Percentiles rank a stretch among this genome's conserved stretches.
Evolutionary conservation across 306 rosid genomes (phyloP).

Genomic region (Sechiopsis laciniata): DNA sequence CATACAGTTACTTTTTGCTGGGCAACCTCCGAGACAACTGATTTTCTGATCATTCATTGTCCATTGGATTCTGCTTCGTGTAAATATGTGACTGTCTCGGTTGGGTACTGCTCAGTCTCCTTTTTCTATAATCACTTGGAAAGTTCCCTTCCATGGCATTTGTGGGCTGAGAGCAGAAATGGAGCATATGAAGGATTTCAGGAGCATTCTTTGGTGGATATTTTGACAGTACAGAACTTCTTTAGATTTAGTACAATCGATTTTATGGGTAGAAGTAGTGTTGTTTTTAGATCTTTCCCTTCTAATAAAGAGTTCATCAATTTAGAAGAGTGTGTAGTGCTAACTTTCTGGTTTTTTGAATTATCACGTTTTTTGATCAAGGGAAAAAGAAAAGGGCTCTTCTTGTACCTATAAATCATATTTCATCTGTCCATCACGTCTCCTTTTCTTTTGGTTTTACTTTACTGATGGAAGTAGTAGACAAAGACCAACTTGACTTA

Average conservation of each 20-base stretch:
- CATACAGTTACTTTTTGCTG: slow-evolving; percentile 44
- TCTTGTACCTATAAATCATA: neutral
- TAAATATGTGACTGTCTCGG: slow-evolving; percentile 51
- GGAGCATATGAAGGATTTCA: slow-evolving; percentile 52
- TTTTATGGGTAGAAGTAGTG: slow-evolving; percentile 11
- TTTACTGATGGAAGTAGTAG: neutral
- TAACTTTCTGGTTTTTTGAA: neutral
- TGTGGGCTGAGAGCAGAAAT: slow-evolving; percentile 54
- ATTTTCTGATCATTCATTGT: slow-evolving; percentile 49
- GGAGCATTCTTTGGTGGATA: slow-evolving; percentile 43
- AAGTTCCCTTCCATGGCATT: slow-evolving; percentile 39
- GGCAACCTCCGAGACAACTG: slow-evolving; percentile 59
- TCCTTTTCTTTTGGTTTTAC: neutral
- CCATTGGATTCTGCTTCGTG: slow-evolving; percentile 43
- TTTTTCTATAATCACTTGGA: slow-evolving; percentile 39
- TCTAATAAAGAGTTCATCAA: neutral
- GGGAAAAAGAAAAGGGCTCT: neutral
- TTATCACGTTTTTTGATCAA: neutral
- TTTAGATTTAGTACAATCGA: slow-evolving; percentile 26
- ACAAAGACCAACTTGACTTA: slow-evolving; percentile 5
- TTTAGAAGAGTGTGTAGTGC: slow-evolving; percentile 1
- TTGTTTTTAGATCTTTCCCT: slow-evolving; percentile 16
- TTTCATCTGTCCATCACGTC: neutral
- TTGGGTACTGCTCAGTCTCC: slow-evolving; percentile 54
- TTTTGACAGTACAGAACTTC: slow-evolving; percentile 26